phyloP scores from a whole-genome alignment of 106 monocot species.

The Dendrobium huoshanense region DNA sequence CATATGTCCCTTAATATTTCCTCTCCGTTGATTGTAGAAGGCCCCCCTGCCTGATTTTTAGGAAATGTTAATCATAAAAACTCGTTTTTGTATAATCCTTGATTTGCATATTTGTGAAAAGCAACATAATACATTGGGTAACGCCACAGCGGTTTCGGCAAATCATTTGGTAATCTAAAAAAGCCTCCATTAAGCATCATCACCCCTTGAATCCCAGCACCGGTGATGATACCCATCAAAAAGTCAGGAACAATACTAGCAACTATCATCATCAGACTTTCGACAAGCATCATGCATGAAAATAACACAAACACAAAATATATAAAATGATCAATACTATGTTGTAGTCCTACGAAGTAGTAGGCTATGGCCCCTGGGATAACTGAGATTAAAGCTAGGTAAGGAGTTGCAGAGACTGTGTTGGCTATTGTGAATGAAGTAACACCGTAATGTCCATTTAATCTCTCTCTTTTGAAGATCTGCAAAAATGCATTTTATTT shows the following conservation, averaged over 20 bases:
- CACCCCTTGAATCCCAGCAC: conserved; percentile 68
- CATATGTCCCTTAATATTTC: conserved; percentile 33
- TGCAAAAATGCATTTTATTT: conserved; percentile 1
- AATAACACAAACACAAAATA: conserved; percentile 60
- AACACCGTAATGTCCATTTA: conserved; percentile 77
- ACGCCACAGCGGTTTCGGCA: conserved; percentile 58
- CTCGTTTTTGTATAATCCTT: conserved; percentile 81
- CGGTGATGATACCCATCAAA: conserved; percentile 83
- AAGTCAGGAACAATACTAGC: conserved; percentile 74
- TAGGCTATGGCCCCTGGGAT: conserved; percentile 64
- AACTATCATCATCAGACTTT: conserved; percentile 87
- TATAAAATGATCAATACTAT: conserved; percentile 35
- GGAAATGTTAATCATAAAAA: conserved; percentile 62
- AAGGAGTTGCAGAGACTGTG: conserved; percentile 53
- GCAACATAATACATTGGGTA: conserved; percentile 74
- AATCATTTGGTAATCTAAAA: conserved; percentile 52
- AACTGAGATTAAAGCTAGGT: conserved; percentile 50
- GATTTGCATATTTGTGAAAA: conserved; percentile 65
- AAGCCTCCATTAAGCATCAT: conserved; percentile 81
- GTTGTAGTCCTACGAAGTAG: conserved; percentile 59
- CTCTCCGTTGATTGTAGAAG: conserved; percentile 25
- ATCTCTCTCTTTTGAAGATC: conserved; percentile 62
- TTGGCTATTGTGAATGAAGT: conserved; percentile 42
- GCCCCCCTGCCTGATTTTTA: conserved; percentile 13
- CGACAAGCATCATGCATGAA: conserved; percentile 61